Evolutionary conservation across 2,329 filamentous ascomycete species (phyloP), one percentile per base, ranked within the genome.

Genomic region (Tolypocladium inflatum): DNA sequence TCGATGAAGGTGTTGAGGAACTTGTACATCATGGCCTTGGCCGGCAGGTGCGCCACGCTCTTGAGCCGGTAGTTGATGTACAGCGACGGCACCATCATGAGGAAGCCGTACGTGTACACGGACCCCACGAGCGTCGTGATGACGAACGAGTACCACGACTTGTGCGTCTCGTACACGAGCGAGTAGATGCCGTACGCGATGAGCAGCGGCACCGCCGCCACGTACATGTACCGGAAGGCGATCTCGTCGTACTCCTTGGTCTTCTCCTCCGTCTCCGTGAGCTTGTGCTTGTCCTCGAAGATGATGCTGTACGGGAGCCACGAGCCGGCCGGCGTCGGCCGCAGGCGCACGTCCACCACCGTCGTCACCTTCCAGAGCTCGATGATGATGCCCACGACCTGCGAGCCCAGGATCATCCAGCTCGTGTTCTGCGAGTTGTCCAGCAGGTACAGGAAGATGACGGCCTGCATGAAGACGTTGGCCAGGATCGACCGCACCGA

Each of bases 11-110:
- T 97, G 78, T 97, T 97, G 63, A 97, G 78, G 76, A 96, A 96
- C 77, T 97, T 97, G 83, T 97, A 97, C 72, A 87, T 93, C 91
- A 99, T 94, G 54, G 94, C 91, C 76, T 91, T 93, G 64, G 82
- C 90, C 1, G 94, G 92, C 93, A 99, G 96, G 76, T 99, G 94
- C 13, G 94, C 94, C 39, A 97, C 90, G 64, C 86, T 88, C 81
- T 93, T 96, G 65, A 99, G 84, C 15, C 93, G 87, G 79, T 99
- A 99, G 81, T 99, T 99, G 84, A 99, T 99, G 78, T 97, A 99
- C 39, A 99, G 80, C 60, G 86, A 89, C 17, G 94, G 94, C 10
- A 99, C 89, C 94, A 99, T 99, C 91, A 99, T 96, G 61, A 99
- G 78, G 81, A 99, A 99, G 5, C 94, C 94, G 71, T 99, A 99